Conservation (phyloP, 1,139 yeast genomes). For the Suzukiozyma palmioleophila region DNA sequence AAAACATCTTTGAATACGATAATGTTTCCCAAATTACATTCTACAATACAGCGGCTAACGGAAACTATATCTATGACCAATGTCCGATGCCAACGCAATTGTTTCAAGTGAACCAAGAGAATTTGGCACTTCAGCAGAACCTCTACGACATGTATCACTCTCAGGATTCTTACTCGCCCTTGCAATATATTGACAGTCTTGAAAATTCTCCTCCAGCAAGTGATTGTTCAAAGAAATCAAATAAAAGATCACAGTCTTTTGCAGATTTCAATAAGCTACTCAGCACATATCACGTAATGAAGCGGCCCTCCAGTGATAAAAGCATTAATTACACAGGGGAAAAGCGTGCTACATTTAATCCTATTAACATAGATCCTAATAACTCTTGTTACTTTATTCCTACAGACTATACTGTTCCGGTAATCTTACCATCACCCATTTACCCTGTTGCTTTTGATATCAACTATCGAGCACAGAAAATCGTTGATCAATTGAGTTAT, state of each 20-base stretch:
- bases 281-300: not conserved
- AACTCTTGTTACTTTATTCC: not conserved
- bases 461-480: conserved; percentile 5
- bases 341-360: not conserved
- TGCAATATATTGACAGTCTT: no score
- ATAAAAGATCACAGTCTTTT: no score
- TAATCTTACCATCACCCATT: not conserved
- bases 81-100: no score
- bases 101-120: no score
- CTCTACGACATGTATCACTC: no score
- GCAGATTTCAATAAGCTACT: not conserved
- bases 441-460: not conserved
- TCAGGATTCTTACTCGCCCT: no score
- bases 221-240: no score
- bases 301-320: not conserved
- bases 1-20: no score
- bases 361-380: not conserved
- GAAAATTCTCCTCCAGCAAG: no score
- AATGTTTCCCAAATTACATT: no score
- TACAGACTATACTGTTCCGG: not conserved
- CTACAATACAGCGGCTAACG: not conserved
- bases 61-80: no score
- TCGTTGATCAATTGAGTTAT: conserved; percentile 17
- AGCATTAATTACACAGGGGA: not conserved
- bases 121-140: no score